phyloP scores from a whole-genome alignment of 2,329 filamentous ascomycete species.

The Myotisia sp. region DNA sequence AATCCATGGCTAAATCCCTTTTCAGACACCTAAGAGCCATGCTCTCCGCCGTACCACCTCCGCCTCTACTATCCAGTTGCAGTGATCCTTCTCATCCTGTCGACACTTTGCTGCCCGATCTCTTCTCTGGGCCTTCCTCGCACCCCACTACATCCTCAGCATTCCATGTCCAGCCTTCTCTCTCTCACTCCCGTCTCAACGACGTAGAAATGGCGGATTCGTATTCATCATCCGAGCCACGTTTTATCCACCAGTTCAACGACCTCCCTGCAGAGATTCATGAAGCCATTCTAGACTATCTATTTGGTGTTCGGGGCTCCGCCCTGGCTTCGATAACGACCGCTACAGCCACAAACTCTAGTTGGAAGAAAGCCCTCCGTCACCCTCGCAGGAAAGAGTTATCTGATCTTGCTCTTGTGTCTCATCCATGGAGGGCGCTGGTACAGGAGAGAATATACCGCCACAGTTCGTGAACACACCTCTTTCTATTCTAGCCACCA shows the following conservation, averaged over 20 bases:
- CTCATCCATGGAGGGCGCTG: constrained; percentile 47
- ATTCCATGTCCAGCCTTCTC: too few relatives aligned
- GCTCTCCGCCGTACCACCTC: too few relatives aligned
- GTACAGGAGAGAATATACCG: constrained; percentile 61
- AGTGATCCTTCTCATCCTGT: too few relatives aligned
- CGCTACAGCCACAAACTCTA: constrained; percentile 4
- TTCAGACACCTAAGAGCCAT: too few relatives aligned
- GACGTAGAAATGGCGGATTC: constrained; percentile 2
- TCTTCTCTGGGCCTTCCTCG: too few relatives aligned
- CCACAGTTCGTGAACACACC: constrained; percentile 34
- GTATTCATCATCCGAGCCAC: not conserved
- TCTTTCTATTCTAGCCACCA: not conserved
- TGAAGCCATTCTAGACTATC: constrained; percentile 55
- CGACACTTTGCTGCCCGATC: too few relatives aligned
- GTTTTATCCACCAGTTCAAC: constrained; percentile 14
- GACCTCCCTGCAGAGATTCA: constrained; percentile 56
- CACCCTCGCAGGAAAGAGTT: constrained; percentile 54
- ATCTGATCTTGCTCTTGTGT: constrained; percentile 49
- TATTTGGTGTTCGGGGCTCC: constrained; percentile 55
- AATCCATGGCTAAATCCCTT: too few relatives aligned
- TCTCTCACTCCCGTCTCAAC: not conserved
- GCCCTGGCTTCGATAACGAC: constrained; percentile 12
- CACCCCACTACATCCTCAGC: too few relatives aligned
- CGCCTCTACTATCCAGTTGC: too few relatives aligned
- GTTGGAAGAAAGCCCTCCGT: constrained; percentile 22